phyloP scores from a whole-genome alignment of 164 flowering plant genomes.

The Litsea cubeba region DNA sequence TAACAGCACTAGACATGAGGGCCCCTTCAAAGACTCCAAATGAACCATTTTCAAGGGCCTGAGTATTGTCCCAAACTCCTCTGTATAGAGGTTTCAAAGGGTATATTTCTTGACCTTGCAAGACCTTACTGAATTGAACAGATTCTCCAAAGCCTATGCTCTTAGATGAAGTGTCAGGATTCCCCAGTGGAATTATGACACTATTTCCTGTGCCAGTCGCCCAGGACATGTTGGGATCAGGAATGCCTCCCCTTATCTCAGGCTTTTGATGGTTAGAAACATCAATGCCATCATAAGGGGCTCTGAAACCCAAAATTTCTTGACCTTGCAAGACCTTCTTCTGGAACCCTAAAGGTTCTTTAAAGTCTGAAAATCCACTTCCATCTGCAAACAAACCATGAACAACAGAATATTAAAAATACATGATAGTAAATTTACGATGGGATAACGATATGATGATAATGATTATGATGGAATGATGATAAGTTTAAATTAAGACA shows the following conservation, averaged over 20 bases:
- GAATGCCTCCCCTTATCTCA: constrained; percentile 34
- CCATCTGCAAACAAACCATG: constrained; percentile 41
- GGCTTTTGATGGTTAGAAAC: constrained; percentile 34
- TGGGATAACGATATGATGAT: too few relatives aligned
- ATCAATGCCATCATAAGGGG: constrained; percentile 37
- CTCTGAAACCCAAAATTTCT: constrained; percentile 64
- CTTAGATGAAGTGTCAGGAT: constrained; percentile 31
- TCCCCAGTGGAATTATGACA: constrained; percentile 17
- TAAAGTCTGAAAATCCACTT: constrained; percentile 55
- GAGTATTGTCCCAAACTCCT: constrained; percentile 21
- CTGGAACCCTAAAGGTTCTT: constrained; percentile 81
- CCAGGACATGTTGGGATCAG: constrained; percentile 28
- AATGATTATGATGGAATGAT: too few relatives aligned
- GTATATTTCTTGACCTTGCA: constrained; percentile 98
- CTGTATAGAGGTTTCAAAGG: constrained; percentile 31
- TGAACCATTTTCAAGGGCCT: constrained; percentile 28
- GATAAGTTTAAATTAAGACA: too few relatives aligned
- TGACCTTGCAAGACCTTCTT: constrained; percentile 99
- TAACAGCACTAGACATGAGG: constrained; percentile 28
- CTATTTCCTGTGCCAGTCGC: constrained; percentile 28
- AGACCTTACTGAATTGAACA: constrained; percentile 79
- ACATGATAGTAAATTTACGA: too few relatives aligned
- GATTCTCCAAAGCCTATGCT: constrained; percentile 60
- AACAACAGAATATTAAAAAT: too few relatives aligned
- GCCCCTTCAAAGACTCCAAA: constrained; percentile 30